Conservation (phyloP, 2,329 filamentous ascomycete species). For the Tolypocladium ovalisporum region DNA sequence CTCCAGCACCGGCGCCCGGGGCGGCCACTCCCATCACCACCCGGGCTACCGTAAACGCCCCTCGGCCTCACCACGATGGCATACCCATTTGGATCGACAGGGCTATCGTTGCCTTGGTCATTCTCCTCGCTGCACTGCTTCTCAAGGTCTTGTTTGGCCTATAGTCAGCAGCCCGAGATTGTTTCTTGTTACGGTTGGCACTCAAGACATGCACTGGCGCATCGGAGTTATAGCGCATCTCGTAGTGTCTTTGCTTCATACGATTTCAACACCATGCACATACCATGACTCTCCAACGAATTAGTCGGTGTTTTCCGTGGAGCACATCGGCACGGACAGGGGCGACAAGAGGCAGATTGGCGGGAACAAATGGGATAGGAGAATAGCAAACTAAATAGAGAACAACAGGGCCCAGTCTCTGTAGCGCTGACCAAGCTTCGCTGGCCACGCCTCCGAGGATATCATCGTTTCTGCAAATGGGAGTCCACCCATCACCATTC, state of each 20-base stretch:
- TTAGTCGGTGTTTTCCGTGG: not conserved
- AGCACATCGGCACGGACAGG: not conserved
- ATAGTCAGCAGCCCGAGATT: not conserved
- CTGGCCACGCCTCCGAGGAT: not conserved
- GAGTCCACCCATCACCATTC: not conserved
- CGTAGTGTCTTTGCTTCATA: not conserved
- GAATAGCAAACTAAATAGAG: too few species aligned
- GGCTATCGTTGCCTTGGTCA: conserved; percentile 61
- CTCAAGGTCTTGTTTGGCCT: conserved; percentile 36
- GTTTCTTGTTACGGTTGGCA: not conserved
- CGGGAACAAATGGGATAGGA: too few species aligned
- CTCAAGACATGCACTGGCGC: not conserved
- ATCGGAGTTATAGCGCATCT: not conserved
- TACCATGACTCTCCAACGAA: not conserved
- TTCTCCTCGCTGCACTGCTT: conserved; percentile 61
- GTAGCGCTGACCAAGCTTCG: not conserved
- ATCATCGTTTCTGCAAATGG: not conserved
- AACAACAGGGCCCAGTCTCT: not conserved
- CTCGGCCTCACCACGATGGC: conserved; percentile 24
- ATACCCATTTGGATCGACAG: conserved; percentile 71
- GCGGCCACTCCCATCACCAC: not conserved
- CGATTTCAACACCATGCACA: not conserved
- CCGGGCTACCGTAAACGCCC: conserved; percentile 3
- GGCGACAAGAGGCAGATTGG: not conserved
- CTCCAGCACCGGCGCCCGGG: not conserved